phyloP scores from a whole-genome alignment of 352 stramenopile genomes.

The Phytophthora megakarya region DNA sequence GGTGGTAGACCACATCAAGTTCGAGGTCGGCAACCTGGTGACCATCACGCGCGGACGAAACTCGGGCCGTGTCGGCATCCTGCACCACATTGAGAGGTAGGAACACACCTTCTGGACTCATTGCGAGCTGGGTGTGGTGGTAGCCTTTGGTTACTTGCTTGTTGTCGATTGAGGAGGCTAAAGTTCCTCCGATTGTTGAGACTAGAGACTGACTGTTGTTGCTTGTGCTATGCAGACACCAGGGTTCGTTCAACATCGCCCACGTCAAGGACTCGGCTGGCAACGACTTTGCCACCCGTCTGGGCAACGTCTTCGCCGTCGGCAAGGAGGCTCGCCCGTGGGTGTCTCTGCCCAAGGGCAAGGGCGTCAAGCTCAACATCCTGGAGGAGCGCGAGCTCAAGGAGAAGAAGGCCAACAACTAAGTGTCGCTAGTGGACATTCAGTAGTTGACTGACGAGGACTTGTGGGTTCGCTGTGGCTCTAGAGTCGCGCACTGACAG shows the following conservation, averaged over 20 bases:
- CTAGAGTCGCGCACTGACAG: slow-evolving; percentile 18
- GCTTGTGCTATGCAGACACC: slow-evolving; percentile 82
- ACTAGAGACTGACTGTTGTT: slow-evolving; percentile 31
- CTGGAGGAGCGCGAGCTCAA: slow-evolving; percentile 93
- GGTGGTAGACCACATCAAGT: slow-evolving; percentile 98
- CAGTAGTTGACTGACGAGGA: slow-evolving; percentile 13
- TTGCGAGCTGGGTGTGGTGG: slow-evolving; percentile 89
- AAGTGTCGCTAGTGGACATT: slow-evolving; percentile 29
- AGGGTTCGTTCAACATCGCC: slow-evolving; percentile 99
- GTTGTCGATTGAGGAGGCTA: slow-evolving; percentile 4
- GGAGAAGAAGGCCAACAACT: slow-evolving; percentile 80
- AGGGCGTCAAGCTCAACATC: slow-evolving; percentile 99
- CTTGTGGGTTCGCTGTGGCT: slow-evolving; percentile 25
- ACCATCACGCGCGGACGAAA: slow-evolving; percentile 98
- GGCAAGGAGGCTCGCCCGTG: slow-evolving; percentile 92
- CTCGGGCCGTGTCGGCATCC: slow-evolving; percentile 95
- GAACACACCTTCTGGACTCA: slow-evolving; percentile 90
- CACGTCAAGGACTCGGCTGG: slow-evolving; percentile 98
- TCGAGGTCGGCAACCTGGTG: slow-evolving; percentile 97
- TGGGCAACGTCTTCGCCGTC: slow-evolving; percentile 98
- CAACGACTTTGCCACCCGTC: slow-evolving; percentile 97
- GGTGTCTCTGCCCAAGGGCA: slow-evolving; percentile 97
- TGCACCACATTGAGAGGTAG: slow-evolving; percentile 97
- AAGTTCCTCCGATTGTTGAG: slow-evolving; percentile 5
- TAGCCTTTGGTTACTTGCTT: slow-evolving; percentile 25